A percentile compares a stretch with the other conserved stretches of the same genome.
Conservation (phyloP, 2,329 filamentous ascomycete species). For the Xylariaceae sp. region DNA sequence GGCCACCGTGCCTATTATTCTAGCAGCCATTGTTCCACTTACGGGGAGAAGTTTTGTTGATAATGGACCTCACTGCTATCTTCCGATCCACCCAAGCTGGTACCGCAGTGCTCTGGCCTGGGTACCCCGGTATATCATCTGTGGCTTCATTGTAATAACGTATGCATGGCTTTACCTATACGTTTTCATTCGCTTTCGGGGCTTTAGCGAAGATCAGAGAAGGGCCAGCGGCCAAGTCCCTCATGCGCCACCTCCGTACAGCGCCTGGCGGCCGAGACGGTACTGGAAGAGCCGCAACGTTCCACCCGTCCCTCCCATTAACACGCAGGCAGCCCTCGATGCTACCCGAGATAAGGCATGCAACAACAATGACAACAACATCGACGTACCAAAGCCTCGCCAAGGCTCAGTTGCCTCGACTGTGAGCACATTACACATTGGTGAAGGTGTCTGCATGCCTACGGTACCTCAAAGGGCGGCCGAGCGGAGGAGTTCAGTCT, state of each 20-base stretch:
- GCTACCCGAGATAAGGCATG: constrained; percentile 12
- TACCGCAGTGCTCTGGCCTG: constrained; percentile 63
- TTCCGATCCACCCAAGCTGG: constrained; percentile 64
- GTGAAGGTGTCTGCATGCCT: constrained; percentile 15
- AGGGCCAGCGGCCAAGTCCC: constrained; percentile 23
- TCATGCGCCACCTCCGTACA: constrained; percentile 1
- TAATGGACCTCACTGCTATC: constrained; percentile 51
- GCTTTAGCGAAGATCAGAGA: constrained; percentile 34
- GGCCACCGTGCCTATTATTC: constrained; percentile 52
- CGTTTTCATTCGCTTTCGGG: constrained; percentile 44
- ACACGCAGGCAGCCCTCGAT: constrained; percentile 25
- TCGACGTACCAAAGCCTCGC: constrained; percentile 17
- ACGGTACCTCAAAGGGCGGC: constrained; percentile 3
- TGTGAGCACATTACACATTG: constrained; percentile 26
- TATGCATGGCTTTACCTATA: constrained; percentile 68
- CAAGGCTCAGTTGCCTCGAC: constrained; percentile 27
- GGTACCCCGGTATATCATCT: constrained; percentile 68
- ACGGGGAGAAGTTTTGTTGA: constrained; percentile 28
- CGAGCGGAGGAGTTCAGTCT: constrained; percentile 16
- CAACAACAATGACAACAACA: constrained; percentile 11
- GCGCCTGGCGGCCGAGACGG: constrained; percentile 11
- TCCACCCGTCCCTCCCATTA: constrained; percentile 25
- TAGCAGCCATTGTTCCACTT: constrained; percentile 41
- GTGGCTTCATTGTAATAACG: constrained; percentile 56
- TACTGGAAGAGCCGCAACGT: constrained; percentile 15